Evolutionary conservation across 1,139 yeast genomes (phyloP).

Genomic region (Zygoascus sp.): DNA sequence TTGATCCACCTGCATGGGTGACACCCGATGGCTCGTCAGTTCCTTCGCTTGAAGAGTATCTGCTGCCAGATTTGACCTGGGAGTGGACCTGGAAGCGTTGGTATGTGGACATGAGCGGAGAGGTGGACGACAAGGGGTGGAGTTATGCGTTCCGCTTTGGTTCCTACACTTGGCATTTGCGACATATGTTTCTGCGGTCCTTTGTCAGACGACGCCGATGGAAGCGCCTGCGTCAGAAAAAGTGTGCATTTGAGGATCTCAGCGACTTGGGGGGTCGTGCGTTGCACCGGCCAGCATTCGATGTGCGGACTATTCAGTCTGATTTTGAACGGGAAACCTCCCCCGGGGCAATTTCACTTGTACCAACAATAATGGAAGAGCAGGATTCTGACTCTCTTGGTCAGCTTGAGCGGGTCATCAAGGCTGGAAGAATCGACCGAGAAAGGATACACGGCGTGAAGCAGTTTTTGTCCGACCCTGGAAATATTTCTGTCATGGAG

Average conservation of each 20-base stretch:
- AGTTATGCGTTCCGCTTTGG: conserved; percentile 47
- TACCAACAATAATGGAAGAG: conserved; percentile 5
- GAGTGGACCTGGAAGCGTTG: conserved; percentile 67
- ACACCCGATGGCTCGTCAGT: conserved; percentile 30
- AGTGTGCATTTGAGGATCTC: conserved; percentile 8
- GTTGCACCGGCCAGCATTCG: conserved; percentile 7
- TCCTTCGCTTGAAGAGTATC: conserved; percentile 42
- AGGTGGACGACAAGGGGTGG: conserved; percentile 81
- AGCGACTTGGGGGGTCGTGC: background rate
- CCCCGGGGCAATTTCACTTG: background rate
- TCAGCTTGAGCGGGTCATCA: conserved; percentile 9
- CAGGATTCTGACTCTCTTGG: conserved; percentile 2
- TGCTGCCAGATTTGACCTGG: conserved; percentile 67
- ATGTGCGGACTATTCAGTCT: conserved; percentile 1
- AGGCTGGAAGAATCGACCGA: conserved; percentile 21
- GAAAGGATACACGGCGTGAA: conserved; percentile 21
- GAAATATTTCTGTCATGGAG: conserved; percentile 1
- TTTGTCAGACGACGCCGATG: conserved; percentile 41
- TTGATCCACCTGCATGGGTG: conserved; percentile 52
- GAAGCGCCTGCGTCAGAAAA: conserved; percentile 36
- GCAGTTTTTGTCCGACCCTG: conserved; percentile 10
- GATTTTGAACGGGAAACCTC: background rate
- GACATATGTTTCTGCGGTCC: conserved; percentile 38
- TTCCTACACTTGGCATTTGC: conserved; percentile 38
- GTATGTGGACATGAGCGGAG: conserved; percentile 68